phyloP scores from a whole-genome alignment of 2,329 filamentous ascomycete genomes.

The Purpureocillium takamizusanense region DNA sequence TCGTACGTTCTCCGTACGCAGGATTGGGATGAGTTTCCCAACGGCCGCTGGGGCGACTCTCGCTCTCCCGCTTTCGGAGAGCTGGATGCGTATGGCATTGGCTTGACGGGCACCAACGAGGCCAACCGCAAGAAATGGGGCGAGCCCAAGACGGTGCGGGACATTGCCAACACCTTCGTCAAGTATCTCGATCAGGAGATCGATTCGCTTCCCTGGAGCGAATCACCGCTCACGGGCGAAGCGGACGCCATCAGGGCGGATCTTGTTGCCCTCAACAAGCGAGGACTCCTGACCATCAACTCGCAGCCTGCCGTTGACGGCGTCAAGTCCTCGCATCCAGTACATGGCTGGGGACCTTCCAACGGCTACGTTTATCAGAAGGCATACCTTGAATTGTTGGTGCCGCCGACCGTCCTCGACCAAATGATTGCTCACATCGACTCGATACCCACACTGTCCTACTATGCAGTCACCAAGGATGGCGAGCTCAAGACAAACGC shows the following conservation, averaged over 20 bases:
- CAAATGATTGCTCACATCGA: slow-evolving; percentile 74
- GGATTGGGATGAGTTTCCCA: slow-evolving; percentile 98
- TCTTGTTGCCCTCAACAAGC: slow-evolving; percentile 72
- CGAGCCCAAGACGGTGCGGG: slow-evolving; percentile 67
- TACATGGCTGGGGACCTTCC: slow-evolving; percentile 88
- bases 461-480: slow-evolving; percentile 82
- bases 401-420: slow-evolving; percentile 69
- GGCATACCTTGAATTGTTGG: slow-evolving; percentile 86
- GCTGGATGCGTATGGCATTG: slow-evolving; percentile 88
- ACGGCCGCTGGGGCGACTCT: slow-evolving; percentile 96
- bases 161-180: slow-evolving; percentile 77
- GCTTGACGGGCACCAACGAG: slow-evolving; percentile 89
- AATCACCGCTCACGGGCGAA: slow-evolving; percentile 75
- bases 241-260: slow-evolving; percentile 68
- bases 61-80: slow-evolving; percentile 94
- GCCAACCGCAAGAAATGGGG: slow-evolving; percentile 95
- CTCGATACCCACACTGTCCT: slow-evolving; percentile 73
- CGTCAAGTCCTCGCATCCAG: slow-evolving; percentile 74
- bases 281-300: slow-evolving; percentile 90
- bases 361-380: slow-evolving; percentile 99
- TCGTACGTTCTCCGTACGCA: slow-evolving; percentile 93
- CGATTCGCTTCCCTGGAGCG: slow-evolving; percentile 86
- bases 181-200: slow-evolving; percentile 75
- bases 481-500: slow-evolving; percentile 81
- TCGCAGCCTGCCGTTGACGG: slow-evolving; percentile 93